Evolutionary conservation across 164 flowering plant genomes (phyloP), one percentile per base, ranked within the genome.

Genomic region (Buxus sempervirens): DNA sequence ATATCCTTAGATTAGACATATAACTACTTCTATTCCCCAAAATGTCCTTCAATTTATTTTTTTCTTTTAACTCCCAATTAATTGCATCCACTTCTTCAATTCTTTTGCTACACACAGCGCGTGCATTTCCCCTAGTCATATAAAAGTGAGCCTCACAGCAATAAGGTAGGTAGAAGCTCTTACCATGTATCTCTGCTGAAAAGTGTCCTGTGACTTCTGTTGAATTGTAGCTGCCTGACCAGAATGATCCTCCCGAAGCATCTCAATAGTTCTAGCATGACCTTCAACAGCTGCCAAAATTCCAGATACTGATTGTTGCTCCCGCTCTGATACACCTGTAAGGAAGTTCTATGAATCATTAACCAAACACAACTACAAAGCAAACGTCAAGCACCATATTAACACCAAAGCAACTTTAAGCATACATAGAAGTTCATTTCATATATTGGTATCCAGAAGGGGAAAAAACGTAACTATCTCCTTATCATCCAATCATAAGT

Each of bases 101-200:
- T n/a, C n/a, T n/a, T n/a, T n/a, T n/a, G n/a, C n/a, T n/a, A n/a
- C n/a, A n/a, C n/a, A n/a, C n/a, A n/a, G n/a, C n/a, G n/a, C n/a
- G n/a, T n/a, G n/a, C n/a, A n/a, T n/a, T n/a, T n/a, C n/a, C n/a
- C n/a, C n/a, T n/a, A n/a, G n/a, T n/a, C n/a, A 32, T 32, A 3
- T 32, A 32, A 7, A 7, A 7, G 38, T 32, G 38, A 32, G 8
- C 19, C 13, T 51, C 21, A 1, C 32, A 25, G 18, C 15, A 24
- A 63, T 3, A 45, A 18, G n/a, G 24, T 7, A 32, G 38, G 54
- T 5, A n/a, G 9, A 12, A 2, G 15, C 57, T 12, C 82, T 24
- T 84, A 96, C 99, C 99, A 76, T 79, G 67, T 86, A 96, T 73
- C 73, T 77, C 62, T 88, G 80, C 51, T 80, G 75, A 71, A 96